phyloP scores from a whole-genome alignment of 1,139 yeast genomes.

The Scheffersomyces segobiensis region DNA sequence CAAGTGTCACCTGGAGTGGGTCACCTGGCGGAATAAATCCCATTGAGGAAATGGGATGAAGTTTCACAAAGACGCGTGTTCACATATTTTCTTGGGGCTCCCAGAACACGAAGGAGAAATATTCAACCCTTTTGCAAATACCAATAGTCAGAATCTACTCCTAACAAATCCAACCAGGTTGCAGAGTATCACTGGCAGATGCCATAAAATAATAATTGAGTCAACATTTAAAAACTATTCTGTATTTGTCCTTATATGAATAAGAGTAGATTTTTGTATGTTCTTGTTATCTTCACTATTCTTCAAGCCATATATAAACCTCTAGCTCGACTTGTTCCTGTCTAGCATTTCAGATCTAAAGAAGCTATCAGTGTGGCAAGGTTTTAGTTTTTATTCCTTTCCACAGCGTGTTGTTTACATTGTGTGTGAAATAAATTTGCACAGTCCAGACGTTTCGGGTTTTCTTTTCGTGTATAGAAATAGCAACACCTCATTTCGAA shows the following conservation, averaged over 20 bases:
- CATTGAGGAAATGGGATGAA: conserved; percentile 6
- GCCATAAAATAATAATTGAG: neutral
- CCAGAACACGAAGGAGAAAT: neutral
- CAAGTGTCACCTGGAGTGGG: neutral
- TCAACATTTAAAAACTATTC: neutral
- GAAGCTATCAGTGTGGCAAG: neutral
- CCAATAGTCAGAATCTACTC: neutral
- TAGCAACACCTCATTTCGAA: neutral
- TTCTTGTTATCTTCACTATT: too few relatives aligned
- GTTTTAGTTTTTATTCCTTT: neutral
- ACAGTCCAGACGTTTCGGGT: neutral
- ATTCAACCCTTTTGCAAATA: neutral
- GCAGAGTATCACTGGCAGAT: neutral
- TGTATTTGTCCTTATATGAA: too few relatives aligned
- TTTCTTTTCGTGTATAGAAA: neutral
- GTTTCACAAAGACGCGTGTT: conserved; percentile 12
- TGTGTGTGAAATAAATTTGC: neutral
- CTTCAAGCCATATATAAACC: neutral
- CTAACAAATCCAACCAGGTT: neutral
- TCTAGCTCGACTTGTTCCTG: neutral
- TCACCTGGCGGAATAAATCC: neutral
- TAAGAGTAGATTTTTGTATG: neutral
- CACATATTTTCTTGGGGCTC: neutral
- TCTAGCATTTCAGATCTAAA: neutral
- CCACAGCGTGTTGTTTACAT: neutral